A percentile compares a stretch with the other conserved stretches of the same genome.
phyloP scores from a whole-genome alignment of 2,329 filamentous ascomycete genomes.

The Macrophomina tecta region DNA sequence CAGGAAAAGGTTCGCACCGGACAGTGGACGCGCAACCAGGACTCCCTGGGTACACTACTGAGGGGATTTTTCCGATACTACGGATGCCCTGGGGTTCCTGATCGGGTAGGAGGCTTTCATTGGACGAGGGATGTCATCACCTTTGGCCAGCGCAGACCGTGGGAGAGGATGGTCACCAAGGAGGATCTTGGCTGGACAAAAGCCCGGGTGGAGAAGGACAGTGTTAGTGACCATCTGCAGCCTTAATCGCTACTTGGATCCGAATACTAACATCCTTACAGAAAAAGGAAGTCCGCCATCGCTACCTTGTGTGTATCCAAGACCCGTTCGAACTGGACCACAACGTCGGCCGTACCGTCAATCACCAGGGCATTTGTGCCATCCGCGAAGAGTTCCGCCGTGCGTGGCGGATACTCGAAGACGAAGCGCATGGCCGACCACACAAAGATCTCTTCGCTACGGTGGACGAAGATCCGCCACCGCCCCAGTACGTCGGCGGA shows the following conservation, averaged over 20 bases:
- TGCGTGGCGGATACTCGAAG: slow-evolving; percentile 68
- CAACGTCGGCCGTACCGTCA: slow-evolving; percentile 87
- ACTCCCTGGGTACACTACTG: slow-evolving; percentile 73
- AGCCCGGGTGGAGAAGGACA: slow-evolving; percentile 71
- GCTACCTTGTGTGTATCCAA: slow-evolving; percentile 88
- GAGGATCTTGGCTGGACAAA: slow-evolving; percentile 83
- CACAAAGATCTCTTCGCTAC: slow-evolving; percentile 22
- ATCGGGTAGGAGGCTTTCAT: slow-evolving; percentile 66
- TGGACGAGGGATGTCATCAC: slow-evolving; percentile 84
- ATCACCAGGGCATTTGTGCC: slow-evolving; percentile 78
- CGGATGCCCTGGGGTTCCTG: slow-evolving; percentile 62
- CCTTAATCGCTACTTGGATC: slow-evolving; percentile 27
- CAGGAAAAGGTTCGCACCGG: slow-evolving; percentile 62
- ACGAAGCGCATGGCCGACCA: slow-evolving; percentile 1
- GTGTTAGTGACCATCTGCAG: slow-evolving; percentile 19
- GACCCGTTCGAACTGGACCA: slow-evolving; percentile 89
- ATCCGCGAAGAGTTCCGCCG: slow-evolving; percentile 86
- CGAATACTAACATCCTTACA: neutral
- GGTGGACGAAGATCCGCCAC: slow-evolving; percentile 23
- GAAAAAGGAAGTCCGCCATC: slow-evolving; percentile 73
- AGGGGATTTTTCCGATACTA: slow-evolving; percentile 90
- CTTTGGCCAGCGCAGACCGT: slow-evolving; percentile 64
- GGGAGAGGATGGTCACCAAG: slow-evolving; percentile 72
- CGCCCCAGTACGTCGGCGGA: slow-evolving; percentile 16
- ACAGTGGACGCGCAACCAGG: slow-evolving; percentile 69